Conservation (phyloP, 768 basidiomycete species). For the Xerocomus potaroensis region DNA sequence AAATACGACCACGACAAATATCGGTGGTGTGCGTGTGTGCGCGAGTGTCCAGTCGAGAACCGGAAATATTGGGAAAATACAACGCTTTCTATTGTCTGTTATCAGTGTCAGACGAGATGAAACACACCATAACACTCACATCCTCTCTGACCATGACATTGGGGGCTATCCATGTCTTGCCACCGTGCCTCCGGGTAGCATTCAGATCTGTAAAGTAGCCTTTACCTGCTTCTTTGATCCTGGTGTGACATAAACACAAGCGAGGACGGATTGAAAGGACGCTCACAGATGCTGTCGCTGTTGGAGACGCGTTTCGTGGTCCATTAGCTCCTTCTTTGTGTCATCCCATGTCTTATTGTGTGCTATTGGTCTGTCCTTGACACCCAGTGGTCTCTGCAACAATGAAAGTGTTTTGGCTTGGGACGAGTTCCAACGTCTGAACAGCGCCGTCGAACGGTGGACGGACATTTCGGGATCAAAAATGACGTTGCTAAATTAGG, state of each 20-base stretch:
- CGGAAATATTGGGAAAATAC: conserved; percentile 85
- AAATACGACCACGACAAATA: conserved; percentile 71
- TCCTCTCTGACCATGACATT: conserved; percentile 86
- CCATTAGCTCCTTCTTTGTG: conserved; percentile 62
- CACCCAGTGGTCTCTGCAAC: conserved; percentile 71
- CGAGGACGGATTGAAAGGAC: background rate
- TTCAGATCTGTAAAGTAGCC: conserved; percentile 90
- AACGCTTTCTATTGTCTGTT: conserved; percentile 65
- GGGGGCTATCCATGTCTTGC: conserved; percentile 94
- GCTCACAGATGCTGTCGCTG: conserved; percentile 61
- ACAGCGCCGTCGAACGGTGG: conserved; percentile 6
- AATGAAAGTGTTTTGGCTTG: conserved; percentile 26
- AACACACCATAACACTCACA: conserved; percentile 44
- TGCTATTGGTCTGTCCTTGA: conserved; percentile 63
- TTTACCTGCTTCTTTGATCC: conserved; percentile 61
- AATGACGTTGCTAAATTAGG: conserved; percentile 16
- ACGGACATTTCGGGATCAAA: conserved; percentile 23
- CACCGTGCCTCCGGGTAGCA: conserved; percentile 75
- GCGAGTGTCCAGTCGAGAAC: conserved; percentile 57
- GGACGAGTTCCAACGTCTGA: conserved; percentile 21
- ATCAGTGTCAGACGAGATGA: background rate
- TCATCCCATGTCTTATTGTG: conserved; percentile 54
- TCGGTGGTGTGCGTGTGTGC: conserved; percentile 68
- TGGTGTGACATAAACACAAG: conserved; percentile 22
- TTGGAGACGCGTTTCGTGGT: conserved; percentile 64